Conservation (phyloP, 768 basidiomycete genomes). For the Heimioporus sp. region DNA sequence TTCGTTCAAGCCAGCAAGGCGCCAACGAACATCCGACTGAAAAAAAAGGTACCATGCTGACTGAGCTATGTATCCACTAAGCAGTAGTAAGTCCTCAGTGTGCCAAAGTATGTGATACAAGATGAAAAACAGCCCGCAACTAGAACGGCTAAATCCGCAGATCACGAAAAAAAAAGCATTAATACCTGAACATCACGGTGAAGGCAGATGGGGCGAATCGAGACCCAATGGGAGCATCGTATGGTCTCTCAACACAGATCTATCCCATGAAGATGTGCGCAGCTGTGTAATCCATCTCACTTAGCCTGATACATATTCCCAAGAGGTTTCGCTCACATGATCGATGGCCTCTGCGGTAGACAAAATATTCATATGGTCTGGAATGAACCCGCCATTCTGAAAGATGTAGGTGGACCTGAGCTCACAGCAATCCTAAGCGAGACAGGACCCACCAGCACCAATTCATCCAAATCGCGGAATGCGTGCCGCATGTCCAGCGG, state of each 20-base stretch:
- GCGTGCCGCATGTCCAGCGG: constrained; percentile 68
- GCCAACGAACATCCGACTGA: too few relatives aligned
- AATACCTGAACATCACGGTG: constrained; percentile 7
- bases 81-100: too few relatives aligned
- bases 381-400: constrained; percentile 52
- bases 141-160: too few relatives aligned
- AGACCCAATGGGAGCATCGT: constrained; percentile 60
- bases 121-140: too few relatives aligned
- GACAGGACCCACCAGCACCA: constrained; percentile 45
- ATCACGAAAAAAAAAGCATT: too few relatives aligned
- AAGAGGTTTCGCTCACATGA: constrained; percentile 46
- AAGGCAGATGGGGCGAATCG: constrained; percentile 27
- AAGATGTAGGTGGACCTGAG: background rate
- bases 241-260: constrained; percentile 42
- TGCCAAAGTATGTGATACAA: too few relatives aligned
- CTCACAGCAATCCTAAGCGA: background rate
- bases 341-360: constrained; percentile 51
- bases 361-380: constrained; percentile 79
- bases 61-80: too few relatives aligned
- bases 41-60: too few relatives aligned
- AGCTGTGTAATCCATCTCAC: constrained; percentile 40
- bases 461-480: constrained; percentile 70
- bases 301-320: background rate
- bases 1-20: too few relatives aligned
- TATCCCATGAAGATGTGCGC: constrained; percentile 50